Evolutionary conservation across 129 eudicot genomes (phyloP), one percentile per base, ranked within the genome.

Genomic region (Smallanthus sonchifolius): DNA sequence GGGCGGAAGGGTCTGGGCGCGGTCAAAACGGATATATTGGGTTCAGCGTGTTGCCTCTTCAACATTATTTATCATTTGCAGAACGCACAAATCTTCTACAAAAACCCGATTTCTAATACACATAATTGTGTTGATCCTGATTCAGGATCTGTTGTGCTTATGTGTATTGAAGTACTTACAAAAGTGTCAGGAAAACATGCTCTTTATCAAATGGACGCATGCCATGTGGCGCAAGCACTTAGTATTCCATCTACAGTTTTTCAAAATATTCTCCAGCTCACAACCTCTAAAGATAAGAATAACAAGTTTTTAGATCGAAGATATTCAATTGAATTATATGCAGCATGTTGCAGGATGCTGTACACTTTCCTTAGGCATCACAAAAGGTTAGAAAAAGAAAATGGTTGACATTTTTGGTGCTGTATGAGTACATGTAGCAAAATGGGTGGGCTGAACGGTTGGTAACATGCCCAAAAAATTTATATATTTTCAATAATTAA

Each of bases 301-400:
- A 56, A 20, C 16, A 35, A 56, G 45, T 54, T 75, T 77, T 57
- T 94, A 15, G 97, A 88, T 83, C 55, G 73, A 55, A 79, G 79
- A 7, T 86, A 80, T 75, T 80, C 87, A 10, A 42, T 86, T 40
- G 88, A 88, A 44, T 74, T 94, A 35, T 94, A 87, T 82, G 91
- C 87, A 55, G 96, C 89, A 3, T 86, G 97, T 82, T 94, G 98
- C 81, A 85, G 91, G 48, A 80, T 94, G 75, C 72, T 94, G 47
- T 79, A 86, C 67, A 86, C 91, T 67, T 86, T 89, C 73, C 83
- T 94, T 63, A 88, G 90, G 86, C 96, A 94, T 82, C 91, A 83
- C 66, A 85, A 78, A 77, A 88, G 96, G 98, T 88, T 70, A 19
- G 4, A 32, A 35, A 14, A 60, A 6, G 36, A 61, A 54, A 16